phyloP scores from a whole-genome alignment of 2,329 filamentous ascomycete genomes.

The Stenocarpella maydis region DNA sequence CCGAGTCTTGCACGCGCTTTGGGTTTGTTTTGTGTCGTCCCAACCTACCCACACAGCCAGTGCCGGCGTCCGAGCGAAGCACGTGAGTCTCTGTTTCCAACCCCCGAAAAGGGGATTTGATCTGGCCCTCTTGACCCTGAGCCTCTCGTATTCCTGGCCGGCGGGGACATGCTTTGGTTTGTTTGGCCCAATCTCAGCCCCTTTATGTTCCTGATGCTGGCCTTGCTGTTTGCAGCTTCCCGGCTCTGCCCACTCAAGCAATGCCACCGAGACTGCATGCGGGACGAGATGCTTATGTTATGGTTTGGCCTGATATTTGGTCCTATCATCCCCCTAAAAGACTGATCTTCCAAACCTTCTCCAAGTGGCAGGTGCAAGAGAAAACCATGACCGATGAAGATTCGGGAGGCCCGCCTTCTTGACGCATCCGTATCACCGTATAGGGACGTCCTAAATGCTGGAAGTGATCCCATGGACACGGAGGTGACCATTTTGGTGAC shows the following conservation, averaged over 20 bases:
- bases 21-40: conserved; percentile 18
- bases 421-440: background rate
- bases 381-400: conserved; percentile 16
- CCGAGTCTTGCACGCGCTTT: background rate
- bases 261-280: conserved; percentile 13
- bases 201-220: conserved; percentile 1
- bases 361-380: conserved; percentile 16
- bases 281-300: conserved; percentile 1
- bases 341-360: conserved; percentile 21
- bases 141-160: conserved; percentile 8
- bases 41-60: background rate
- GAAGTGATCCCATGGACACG: conserved; percentile 9
- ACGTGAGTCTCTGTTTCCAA: conserved; percentile 22
- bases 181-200: conserved; percentile 20
- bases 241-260: background rate
- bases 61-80: conserved; percentile 7
- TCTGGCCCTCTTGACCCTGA: conserved; percentile 3
- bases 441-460: background rate
- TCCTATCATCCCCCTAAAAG: background rate
- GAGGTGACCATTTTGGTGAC: conserved; percentile 4
- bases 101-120: background rate
- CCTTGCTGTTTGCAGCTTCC: conserved; percentile 11
- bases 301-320: conserved; percentile 23
- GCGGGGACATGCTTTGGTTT: background rate
- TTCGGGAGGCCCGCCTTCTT: conserved; percentile 11